Percentiles rank a stretch among this genome's conserved stretches.
phyloP scores from a whole-genome alignment of 2,329 filamentous ascomycete genomes.

The Cercospora zeae-maydis region DNA sequence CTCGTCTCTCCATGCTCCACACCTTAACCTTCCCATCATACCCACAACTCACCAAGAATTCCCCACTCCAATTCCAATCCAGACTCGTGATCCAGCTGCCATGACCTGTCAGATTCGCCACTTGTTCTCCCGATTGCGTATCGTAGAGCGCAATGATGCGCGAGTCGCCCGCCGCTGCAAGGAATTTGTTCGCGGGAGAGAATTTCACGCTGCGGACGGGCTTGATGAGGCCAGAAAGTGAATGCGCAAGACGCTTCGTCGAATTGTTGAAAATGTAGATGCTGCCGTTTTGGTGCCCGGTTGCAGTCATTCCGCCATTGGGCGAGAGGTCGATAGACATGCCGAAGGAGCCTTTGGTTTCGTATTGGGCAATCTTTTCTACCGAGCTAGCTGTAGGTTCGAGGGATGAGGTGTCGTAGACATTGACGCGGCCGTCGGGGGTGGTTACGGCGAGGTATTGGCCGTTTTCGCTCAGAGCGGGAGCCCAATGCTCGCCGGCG shows the following conservation, averaged over 20 bases:
- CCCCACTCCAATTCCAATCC: constrained; percentile 90
- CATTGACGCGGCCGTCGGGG: constrained; percentile 80
- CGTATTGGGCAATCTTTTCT: constrained; percentile 72
- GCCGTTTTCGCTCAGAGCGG: constrained; percentile 80
- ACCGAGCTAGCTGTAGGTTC: constrained; percentile 36
- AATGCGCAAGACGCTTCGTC: constrained; percentile 78
- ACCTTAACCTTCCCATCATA: constrained; percentile 95
- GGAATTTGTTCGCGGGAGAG: constrained; percentile 75
- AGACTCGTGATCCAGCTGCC: constrained; percentile 84
- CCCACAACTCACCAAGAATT: constrained; percentile 77
- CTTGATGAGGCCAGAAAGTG: constrained; percentile 82
- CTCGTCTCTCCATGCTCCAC: constrained; percentile 80
- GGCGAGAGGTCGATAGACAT: constrained; percentile 75
- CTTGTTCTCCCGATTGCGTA: constrained; percentile 84
- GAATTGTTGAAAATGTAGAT: constrained; percentile 96
- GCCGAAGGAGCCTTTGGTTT: constrained; percentile 90
- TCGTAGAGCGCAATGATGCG: constrained; percentile 89
- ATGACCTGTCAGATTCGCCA: constrained; percentile 77
- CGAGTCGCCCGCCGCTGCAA: constrained; percentile 88
- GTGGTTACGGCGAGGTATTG: constrained; percentile 82
- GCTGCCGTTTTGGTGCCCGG: constrained; percentile 85
- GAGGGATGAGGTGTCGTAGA: constrained; percentile 64
- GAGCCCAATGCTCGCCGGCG: constrained; percentile 76
- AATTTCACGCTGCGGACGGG: constrained; percentile 83
- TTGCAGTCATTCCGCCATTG: constrained; percentile 83